Conservation (phyloP, 495 filamentous ascomycete genomes). For the Letharia columbiana region DNA sequence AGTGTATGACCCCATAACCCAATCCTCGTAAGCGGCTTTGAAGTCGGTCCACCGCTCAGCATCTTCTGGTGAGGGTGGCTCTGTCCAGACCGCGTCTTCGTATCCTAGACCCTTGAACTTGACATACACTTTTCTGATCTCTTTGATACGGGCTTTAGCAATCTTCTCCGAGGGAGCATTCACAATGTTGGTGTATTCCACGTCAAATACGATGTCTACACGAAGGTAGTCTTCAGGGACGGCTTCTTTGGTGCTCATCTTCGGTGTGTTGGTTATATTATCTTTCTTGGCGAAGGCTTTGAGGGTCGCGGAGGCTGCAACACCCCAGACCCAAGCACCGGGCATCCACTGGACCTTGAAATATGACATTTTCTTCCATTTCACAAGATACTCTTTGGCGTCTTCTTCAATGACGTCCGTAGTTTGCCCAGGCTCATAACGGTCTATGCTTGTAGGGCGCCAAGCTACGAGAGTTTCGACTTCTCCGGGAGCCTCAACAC, state of each 20-base stretch:
- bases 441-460: conserved; percentile 54
- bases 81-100: conserved; percentile 85
- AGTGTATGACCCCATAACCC: conserved; percentile 65
- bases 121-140: conserved; percentile 63
- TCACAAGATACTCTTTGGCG: conserved; percentile 81
- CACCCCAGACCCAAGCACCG: conserved; percentile 83
- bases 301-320: conserved; percentile 53
- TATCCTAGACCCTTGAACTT: conserved; percentile 96
- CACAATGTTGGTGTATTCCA: conserved; percentile 49
- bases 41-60: conserved; percentile 73
- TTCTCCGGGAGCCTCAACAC: conserved; percentile 48
- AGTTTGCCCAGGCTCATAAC: conserved; percentile 37
- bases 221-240: conserved; percentile 76
- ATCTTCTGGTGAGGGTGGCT: conserved; percentile 60
- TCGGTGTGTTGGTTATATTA: conserved; percentile 50
- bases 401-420: conserved; percentile 55
- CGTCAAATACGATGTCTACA: conserved; percentile 80
- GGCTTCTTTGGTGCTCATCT: conserved; percentile 66
- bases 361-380: conserved; percentile 74
- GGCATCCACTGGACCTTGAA: conserved; percentile 75
- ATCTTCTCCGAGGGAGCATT: conserved; percentile 46
- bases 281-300: conserved; percentile 65
- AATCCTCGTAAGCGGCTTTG: conserved; percentile 72
- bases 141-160: conserved; percentile 57
- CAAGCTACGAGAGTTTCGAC: conserved; percentile 74